phyloP scores from a whole-genome alignment of 2,329 filamentous ascomycete genomes.

The Thelonectria olida region DNA sequence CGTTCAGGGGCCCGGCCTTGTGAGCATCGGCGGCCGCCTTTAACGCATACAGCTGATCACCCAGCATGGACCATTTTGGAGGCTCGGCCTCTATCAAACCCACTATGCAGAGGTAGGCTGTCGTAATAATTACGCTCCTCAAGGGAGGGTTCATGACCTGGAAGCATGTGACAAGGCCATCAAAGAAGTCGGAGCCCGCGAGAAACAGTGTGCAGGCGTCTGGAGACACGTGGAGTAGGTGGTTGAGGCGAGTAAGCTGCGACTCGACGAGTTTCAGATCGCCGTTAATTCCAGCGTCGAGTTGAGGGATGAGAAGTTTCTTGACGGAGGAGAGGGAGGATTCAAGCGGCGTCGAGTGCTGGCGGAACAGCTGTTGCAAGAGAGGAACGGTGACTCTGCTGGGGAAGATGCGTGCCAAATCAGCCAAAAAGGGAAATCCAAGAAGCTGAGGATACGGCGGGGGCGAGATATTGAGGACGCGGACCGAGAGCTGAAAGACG shows the following conservation, averaged over 20 bases:
- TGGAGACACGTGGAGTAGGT: constrained; percentile 70
- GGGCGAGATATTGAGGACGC: constrained; percentile 56
- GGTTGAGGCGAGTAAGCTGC: constrained; percentile 67
- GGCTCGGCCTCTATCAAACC: constrained; percentile 73
- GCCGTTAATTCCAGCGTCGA: constrained; percentile 69
- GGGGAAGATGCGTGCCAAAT: constrained; percentile 73
- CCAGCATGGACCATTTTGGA: constrained; percentile 77
- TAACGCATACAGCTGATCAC: constrained; percentile 85
- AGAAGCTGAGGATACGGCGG: constrained; percentile 60
- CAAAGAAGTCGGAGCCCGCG: constrained; percentile 87
- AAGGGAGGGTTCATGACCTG: constrained; percentile 69
- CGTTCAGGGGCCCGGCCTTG: constrained; percentile 62
- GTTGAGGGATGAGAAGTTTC: constrained; percentile 65
- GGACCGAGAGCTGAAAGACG: constrained; percentile 70
- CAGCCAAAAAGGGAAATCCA: constrained; percentile 73
- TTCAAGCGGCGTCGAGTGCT: constrained; percentile 60
- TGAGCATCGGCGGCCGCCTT: constrained; percentile 76
- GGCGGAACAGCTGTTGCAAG: constrained; percentile 59
- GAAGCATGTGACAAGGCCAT: constrained; percentile 75
- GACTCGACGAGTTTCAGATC: constrained; percentile 64
- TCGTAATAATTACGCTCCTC: constrained; percentile 74
- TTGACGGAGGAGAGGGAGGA: constrained; percentile 68
- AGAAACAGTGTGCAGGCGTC: constrained; percentile 71
- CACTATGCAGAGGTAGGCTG: constrained; percentile 78
- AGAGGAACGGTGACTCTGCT: constrained; percentile 67